These are phyloP conservation scores for Neurospora sp. DNA, from an alignment of 495 filamentous ascomycete genomes.

Conservation along the genomic window DNA sequence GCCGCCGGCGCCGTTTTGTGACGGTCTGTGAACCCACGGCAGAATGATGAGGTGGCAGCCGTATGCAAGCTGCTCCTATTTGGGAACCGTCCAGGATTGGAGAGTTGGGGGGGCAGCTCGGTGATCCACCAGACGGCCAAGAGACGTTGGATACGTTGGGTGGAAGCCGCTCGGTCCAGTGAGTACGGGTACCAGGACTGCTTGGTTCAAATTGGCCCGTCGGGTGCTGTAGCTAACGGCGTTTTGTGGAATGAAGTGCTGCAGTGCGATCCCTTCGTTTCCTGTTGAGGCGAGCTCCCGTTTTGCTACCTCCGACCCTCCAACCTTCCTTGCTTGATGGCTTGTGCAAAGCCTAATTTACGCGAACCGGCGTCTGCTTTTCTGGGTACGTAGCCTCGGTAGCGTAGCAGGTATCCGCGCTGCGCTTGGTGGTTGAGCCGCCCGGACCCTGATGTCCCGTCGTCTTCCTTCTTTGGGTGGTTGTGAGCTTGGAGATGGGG, in stretches of 20 bases:
- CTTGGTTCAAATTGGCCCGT: neutral
- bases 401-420: neutral
- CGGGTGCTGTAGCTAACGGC: neutral
- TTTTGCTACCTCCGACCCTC: neutral
- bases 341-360: neutral
- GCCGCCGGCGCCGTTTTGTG: slow-evolving; percentile 19
- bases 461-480: neutral
- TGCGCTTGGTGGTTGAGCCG: neutral
- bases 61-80: slow-evolving; percentile 27
- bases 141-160: neutral
- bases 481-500: neutral
- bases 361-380: slow-evolving; percentile 1
- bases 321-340: neutral
- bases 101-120: slow-evolving; percentile 7
- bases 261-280: slow-evolving; percentile 2
- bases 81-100: slow-evolving; percentile 15
- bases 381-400: neutral
- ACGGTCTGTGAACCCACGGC: slow-evolving; percentile 21
- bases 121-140: slow-evolving; percentile 8
- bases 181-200: neutral
- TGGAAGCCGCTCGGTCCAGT: neutral
- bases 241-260: neutral
- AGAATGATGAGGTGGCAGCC: slow-evolving; percentile 26
- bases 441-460: neutral
- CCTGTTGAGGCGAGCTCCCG: slow-evolving; percentile 1